Evolutionary conservation across 345 rosid genomes (phyloP).

Genomic region (Rhodamnia rubescens): DNA sequence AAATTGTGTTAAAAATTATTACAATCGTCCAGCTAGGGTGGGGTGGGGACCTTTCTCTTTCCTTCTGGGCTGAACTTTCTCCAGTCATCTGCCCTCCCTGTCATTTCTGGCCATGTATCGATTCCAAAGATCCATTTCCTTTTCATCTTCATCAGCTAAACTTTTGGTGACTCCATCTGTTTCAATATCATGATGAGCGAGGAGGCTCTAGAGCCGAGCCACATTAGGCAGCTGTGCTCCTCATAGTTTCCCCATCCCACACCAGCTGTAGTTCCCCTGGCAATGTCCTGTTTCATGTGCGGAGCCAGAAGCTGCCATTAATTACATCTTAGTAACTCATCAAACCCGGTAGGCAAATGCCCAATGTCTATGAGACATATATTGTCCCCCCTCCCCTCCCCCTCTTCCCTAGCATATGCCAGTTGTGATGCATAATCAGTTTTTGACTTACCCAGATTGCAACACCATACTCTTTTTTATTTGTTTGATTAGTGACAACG

Average conservation of each 20-base stretch:
- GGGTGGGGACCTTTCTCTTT: background rate
- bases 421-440: background rate
- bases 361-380: background rate
- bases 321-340: background rate
- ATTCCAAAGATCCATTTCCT: conserved; percentile 3
- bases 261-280: background rate
- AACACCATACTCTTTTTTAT: background rate
- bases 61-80: conserved; percentile 6
- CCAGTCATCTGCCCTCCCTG: background rate
- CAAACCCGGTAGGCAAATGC: background rate
- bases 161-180: conserved; percentile 2
- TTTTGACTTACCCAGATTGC: background rate
- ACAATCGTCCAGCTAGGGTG: too few species aligned
- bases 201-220: conserved; percentile 18
- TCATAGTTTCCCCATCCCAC: conserved; percentile 28
- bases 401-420: background rate
- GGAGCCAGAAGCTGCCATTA: background rate
- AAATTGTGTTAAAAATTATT: too few species aligned
- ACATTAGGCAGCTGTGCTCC: conserved; percentile 8
- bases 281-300: background rate
- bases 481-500: background rate
- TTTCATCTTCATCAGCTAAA: background rate
- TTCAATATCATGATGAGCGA: conserved; percentile 15
- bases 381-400: too few species aligned
- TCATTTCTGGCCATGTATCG: background rate